Evolutionary conservation across 176 grass and related monocot genomes (phyloP), one percentile per base, ranked within the genome.

Genomic region (Lolium perenne): DNA sequence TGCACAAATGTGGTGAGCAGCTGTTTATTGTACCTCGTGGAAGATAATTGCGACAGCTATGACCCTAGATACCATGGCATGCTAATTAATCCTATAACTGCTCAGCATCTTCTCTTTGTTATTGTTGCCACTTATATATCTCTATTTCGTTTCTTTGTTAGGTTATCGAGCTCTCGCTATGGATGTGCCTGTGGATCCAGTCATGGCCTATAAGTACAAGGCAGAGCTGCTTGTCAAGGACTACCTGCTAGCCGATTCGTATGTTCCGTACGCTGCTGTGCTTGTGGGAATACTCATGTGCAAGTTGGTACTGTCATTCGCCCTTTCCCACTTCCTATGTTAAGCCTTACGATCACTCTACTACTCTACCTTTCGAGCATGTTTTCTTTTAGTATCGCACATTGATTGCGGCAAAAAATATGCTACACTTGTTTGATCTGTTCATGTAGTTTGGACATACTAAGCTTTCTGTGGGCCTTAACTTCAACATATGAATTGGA

Each of bases 261-360:
- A 94, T 86, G 90, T 91, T 74, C 88, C 89, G 43, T 98, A 94
- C 54, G 70, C 80, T 38, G 83, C 96, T 50, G 62, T 95, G 67
- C 69, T 98, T 3, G 82, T 59, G 8, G 96, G 93, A 15, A 87
- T 95, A 67, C 83, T 98, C 49, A 93, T 98, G 91, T 95, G 93
- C 90, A 98, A 98, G 55, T 76, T 95, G 93, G 95, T 98, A 95
- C 38, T 57, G 53, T 64, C 69, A 74, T 70, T 80, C 50, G 47
- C 18, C 53, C 35, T 64, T 66, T 67, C 48, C 10, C 51, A 32
- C 21, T 56, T 87, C 40, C 20, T 85, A 23, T 70, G 16, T 78
- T 51, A 47, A 65, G 23, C 17, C 49, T 85, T 53, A 22, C 77
- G 6, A 70, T 21, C 17, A 71, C 14, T 81, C 9, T 21, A 66